Base-by-base conservation (phyloP, 371 early-diverging fungal genomes). In the Gilbertella persicaria region DNA sequence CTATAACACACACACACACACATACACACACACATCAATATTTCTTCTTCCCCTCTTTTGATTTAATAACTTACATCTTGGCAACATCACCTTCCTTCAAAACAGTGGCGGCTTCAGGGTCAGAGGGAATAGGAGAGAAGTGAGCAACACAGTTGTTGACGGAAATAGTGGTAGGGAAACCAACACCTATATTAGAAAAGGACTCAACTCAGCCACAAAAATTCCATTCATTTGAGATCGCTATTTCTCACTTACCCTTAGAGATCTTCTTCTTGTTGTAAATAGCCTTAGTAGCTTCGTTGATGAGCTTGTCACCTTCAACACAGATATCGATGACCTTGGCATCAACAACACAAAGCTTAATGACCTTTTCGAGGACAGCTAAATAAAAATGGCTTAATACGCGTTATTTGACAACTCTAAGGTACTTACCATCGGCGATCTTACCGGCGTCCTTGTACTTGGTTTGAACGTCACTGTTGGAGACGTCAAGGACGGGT, bases 371-470 rank as follows among this genome's bases (percentile, higher is more conserved):
- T 44, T 73, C 78, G 59, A 92, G 74, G 58, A 85, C 89, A 60
- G 70, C 88, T 87, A 67, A 50, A 30, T 14, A 39, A 25, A 29
- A 14, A 17, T 39, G 37, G 41, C 45, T 40, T 45, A 16, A 41
- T 30, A 26, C 47, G 45, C 62, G 43, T 51, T 33, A 13, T 39
- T 35, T 45, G 40, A 37, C 23, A 17, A 40, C 35, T 29, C 14
- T 20, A 46, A 21, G 25, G 21, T 50, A 28, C 66, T 54, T 81
- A 90, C 88, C 79, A 75, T 93, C 90, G 62, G 93, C 82, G 61
- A 94, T 89, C 20, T 84, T 84, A 47, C 94, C 91, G 21, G 94
- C 94, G 36, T 87, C 83, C 78, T 87, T 89, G 80, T 94, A 96
- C 80, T 94, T 94, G 59, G 80, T 80, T 62, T 92, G 75, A 36